These are phyloP conservation scores for Rugonectria rugulosa DNA, from an alignment of 2,329 filamentous ascomycete species.

Conservation along the genomic window DNA sequence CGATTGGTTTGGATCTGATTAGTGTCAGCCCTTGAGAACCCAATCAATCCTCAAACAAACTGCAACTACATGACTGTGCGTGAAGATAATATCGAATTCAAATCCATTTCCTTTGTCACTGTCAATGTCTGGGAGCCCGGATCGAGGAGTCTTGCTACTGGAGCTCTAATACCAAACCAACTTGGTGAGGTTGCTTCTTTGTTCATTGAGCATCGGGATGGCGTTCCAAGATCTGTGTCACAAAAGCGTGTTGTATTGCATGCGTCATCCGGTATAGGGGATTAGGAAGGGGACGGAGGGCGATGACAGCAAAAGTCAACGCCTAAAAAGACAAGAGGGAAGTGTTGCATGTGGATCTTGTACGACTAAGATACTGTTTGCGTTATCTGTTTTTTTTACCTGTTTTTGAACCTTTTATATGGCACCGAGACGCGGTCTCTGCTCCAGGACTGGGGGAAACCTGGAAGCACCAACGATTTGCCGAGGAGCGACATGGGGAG, in stretches of 20 bases:
- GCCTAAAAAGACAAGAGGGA: slow-evolving; percentile 27
- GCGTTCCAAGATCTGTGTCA: slow-evolving; percentile 41
- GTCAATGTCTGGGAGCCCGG: slow-evolving; percentile 36
- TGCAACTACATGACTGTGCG: slow-evolving; percentile 30
- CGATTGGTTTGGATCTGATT: slow-evolving; percentile 27
- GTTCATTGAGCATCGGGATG: slow-evolving; percentile 46
- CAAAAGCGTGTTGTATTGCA: slow-evolving; percentile 53
- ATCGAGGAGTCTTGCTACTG: slow-evolving; percentile 40
- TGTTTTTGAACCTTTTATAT: slow-evolving; percentile 24
- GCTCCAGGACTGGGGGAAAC: slow-evolving; percentile 13
- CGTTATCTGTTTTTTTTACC: slow-evolving; percentile 31
- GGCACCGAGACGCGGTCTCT: slow-evolving; percentile 22
- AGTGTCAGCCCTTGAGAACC: slow-evolving; percentile 27
- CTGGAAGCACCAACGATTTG: slow-evolving; percentile 8
- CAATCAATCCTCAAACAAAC: slow-evolving; percentile 28
- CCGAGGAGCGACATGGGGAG: slow-evolving; percentile 18
- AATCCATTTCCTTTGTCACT: slow-evolving; percentile 39
- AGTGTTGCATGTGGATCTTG: slow-evolving; percentile 38
- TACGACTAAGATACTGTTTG: slow-evolving; percentile 42
- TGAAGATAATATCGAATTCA: slow-evolving; percentile 37
- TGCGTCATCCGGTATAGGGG: slow-evolving; percentile 51
- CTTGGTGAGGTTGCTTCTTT: slow-evolving; percentile 36
- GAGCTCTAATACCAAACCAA: slow-evolving; percentile 42
- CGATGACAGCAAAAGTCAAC: slow-evolving; percentile 38
- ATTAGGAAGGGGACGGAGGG: slow-evolving; percentile 37